These are phyloP conservation scores for Ettlia oleoabundans DNA, from an alignment of 139 green algal species.

Conservation along the genomic window DNA sequence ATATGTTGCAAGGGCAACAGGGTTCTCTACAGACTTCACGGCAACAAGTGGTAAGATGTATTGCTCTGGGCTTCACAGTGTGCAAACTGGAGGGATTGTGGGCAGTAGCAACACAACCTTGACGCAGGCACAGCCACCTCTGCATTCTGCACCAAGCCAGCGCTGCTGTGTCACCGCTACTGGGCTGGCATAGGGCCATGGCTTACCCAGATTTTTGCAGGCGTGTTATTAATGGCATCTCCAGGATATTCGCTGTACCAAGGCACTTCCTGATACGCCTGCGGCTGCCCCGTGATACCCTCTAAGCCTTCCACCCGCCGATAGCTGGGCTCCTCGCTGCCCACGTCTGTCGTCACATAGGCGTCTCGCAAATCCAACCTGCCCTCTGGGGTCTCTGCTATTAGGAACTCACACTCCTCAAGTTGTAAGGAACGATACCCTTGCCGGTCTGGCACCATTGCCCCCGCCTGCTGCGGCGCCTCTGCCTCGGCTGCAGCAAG, in stretches of 20 bases:
- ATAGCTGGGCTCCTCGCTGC: background rate
- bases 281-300: background rate
- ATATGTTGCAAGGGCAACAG: no score
- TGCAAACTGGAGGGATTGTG: no score
- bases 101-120: no score
- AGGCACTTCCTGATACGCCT: background rate
- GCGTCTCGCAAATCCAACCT: slow-evolving; percentile 18
- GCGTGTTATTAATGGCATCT: background rate
- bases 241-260: slow-evolving; percentile 20
- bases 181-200: no score
- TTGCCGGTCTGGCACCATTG: slow-evolving; percentile 1
- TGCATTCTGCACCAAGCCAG: background rate
- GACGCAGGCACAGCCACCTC: background rate
- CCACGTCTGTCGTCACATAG: background rate
- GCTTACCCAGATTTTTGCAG: slow-evolving; percentile 17
- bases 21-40: no score
- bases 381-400: slow-evolving; percentile 10
- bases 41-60: no score
- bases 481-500: background rate
- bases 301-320: slow-evolving; percentile 13
- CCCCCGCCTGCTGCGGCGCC: background rate
- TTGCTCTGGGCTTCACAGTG: no score
- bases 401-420: slow-evolving; percentile 26
- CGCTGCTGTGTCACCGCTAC: background rate
- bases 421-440: slow-evolving; percentile 30